Percentiles rank a stretch among this genome's conserved stretches.
Evolutionary conservation across 495 filamentous ascomycete species (phyloP).

Genomic region (Tuber brumale): DNA sequence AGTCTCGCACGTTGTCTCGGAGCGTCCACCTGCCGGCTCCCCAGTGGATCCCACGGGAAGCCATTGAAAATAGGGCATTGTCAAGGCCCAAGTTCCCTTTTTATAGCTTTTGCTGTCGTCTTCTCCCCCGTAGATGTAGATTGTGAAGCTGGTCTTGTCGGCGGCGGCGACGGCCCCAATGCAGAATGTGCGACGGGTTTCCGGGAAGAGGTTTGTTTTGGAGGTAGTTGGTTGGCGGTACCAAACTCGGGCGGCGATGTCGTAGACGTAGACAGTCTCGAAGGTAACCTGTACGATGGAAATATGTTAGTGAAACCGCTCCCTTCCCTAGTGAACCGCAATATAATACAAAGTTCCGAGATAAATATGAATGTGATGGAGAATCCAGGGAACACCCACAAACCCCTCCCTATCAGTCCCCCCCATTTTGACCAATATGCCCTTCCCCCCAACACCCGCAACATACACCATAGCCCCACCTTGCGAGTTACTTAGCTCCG

Average conservation of each 20-base stretch:
- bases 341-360: background rate
- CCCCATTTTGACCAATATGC: conserved; percentile 44
- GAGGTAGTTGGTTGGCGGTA: background rate
- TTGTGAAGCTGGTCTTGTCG: too few relatives aligned
- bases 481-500: background rate
- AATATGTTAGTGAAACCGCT: background rate
- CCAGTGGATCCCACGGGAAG: background rate
- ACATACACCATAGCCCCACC: conserved; percentile 40
- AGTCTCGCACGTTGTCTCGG: background rate
- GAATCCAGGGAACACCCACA: background rate
- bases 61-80: conserved; percentile 1
- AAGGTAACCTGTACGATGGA: background rate
- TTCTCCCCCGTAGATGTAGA: too few relatives aligned
- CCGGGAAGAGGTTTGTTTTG: too few relatives aligned
- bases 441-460: conserved; percentile 40
- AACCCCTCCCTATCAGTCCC: conserved; percentile 26
- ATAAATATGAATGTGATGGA: background rate
- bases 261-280: background rate
- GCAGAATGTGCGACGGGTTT: too few relatives aligned
- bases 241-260: background rate
- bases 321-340: background rate
- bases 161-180: too few relatives aligned
- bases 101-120: fast-evolving
- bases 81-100: background rate
- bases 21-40: background rate